Conservation (phyloP, 805 yeast species). For the Teunomyces stri region DNA sequence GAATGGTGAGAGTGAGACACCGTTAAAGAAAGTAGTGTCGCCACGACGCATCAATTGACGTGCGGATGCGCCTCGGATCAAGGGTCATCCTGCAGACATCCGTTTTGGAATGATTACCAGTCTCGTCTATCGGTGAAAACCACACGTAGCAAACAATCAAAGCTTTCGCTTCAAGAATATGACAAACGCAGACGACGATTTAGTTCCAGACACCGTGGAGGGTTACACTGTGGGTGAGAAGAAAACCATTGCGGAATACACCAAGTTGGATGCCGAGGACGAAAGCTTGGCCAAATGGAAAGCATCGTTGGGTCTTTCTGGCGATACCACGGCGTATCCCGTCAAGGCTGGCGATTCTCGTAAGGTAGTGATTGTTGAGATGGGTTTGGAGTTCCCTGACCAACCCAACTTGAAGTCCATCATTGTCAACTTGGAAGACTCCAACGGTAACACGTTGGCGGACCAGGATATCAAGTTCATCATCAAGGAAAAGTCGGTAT, state of each 20-base stretch:
- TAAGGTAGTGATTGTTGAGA: constrained; percentile 74
- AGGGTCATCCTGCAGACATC: background rate
- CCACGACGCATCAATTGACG: background rate
- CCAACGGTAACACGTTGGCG: constrained; percentile 50
- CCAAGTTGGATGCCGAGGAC: constrained; percentile 81
- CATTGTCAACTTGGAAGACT: constrained; percentile 63
- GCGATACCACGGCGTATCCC: constrained; percentile 54
- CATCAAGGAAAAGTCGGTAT: constrained; percentile 75
- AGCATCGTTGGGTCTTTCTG: constrained; percentile 73
- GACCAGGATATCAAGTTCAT: constrained; percentile 65
- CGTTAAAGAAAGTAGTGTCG: background rate
- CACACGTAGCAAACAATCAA: background rate
- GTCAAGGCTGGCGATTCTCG: constrained; percentile 70
- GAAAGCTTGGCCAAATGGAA: constrained; percentile 92
- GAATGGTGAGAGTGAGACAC: no score
- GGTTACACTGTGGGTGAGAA: constrained; percentile 66
- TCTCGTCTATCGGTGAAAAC: background rate
- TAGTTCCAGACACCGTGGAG: constrained; percentile 59
- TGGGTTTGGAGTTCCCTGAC: constrained; percentile 68
- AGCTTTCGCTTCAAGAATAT: constrained; percentile 7
- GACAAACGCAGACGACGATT: constrained; percentile 47
- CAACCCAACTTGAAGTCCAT: constrained; percentile 56
- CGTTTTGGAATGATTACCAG: background rate
- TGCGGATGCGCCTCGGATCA: background rate
- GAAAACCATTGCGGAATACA: constrained; percentile 81